phyloP scores from a whole-genome alignment of 768 basidiomycete species.

The Polyporus arcularius region DNA sequence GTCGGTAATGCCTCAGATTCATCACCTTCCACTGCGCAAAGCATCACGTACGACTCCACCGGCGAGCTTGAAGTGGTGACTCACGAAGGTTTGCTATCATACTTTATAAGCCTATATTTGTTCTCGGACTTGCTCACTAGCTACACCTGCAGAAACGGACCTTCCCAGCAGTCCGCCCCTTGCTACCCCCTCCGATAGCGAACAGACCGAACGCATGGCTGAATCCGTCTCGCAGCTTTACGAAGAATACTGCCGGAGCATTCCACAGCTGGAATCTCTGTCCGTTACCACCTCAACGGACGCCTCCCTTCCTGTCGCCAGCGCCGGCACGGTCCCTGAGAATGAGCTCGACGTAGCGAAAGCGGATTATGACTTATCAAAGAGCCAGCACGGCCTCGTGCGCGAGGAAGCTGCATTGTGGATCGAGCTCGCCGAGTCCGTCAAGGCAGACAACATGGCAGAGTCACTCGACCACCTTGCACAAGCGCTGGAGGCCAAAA shows the following conservation, averaged over 20 bases:
- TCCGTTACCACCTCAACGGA: background rate
- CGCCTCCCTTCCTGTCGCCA: background rate
- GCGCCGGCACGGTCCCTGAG: background rate
- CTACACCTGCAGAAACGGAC: background rate
- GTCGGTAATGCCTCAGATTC: background rate
- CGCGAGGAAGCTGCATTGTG: constrained; percentile 64
- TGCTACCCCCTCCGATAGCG: background rate
- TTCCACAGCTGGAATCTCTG: constrained; percentile 18
- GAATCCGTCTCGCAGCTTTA: constrained; percentile 46
- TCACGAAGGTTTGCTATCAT: background rate
- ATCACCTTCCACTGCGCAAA: background rate
- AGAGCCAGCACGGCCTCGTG: constrained; percentile 59
- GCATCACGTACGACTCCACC: background rate
- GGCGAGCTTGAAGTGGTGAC: background rate
- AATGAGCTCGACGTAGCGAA: constrained; percentile 36
- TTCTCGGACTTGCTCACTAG: background rate
- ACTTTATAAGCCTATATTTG: background rate
- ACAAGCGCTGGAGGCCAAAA: constrained; percentile 46
- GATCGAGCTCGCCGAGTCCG: constrained; percentile 39
- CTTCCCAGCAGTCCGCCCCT: background rate
- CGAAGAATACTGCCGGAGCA: constrained; percentile 27
- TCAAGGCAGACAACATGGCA: constrained; percentile 23
- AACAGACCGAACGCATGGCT: background rate
- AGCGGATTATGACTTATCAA: constrained; percentile 56
- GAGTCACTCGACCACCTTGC: constrained; percentile 23